These are phyloP conservation scores for Nicotiana undulata DNA, from an alignment of 257 asterid genomes.

Conservation along the genomic window DNA sequence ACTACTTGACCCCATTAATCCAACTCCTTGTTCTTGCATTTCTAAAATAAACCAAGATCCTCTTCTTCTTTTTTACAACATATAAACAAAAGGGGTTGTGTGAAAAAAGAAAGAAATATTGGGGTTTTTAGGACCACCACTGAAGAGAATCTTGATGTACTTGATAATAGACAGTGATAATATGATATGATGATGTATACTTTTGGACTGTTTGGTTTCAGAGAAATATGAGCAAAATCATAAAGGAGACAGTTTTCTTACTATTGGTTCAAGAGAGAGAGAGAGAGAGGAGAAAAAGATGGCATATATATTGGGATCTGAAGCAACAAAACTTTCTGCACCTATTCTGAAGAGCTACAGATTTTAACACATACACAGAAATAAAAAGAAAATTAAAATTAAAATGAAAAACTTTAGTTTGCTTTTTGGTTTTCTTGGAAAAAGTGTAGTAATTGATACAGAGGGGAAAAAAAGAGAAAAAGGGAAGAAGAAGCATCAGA, in stretches of 20 bases:
- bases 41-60: not conserved
- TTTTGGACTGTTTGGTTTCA: not conserved
- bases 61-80: not conserved
- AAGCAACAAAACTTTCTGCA: constrained; percentile 54
- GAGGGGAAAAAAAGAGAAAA: constrained; percentile 8
- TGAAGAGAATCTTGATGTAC: constrained; percentile 7
- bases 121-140: constrained; percentile 9
- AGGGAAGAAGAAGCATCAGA: constrained; percentile 22
- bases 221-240: not conserved
- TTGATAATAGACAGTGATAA: not conserved
- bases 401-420: not conserved
- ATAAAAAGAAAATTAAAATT: constrained; percentile 16
- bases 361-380: constrained; percentile 33
- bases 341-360: constrained; percentile 34
- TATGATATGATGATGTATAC: not conserved
- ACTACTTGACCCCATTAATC: constrained; percentile 22
- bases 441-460: constrained; percentile 5
- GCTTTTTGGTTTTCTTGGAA: constrained; percentile 16
- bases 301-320: constrained; percentile 49
- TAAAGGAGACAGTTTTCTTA: constrained; percentile 19
- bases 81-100: constrained; percentile 12
- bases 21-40: constrained; percentile 39
- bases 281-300: no score
- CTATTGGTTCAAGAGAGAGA: not conserved
- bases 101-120: constrained; percentile 17